A percentile compares a stretch with the other conserved stretches of the same genome.
Conservation (phyloP, 2,329 filamentous ascomycete genomes). For the Aureobasidium sp. region DNA sequence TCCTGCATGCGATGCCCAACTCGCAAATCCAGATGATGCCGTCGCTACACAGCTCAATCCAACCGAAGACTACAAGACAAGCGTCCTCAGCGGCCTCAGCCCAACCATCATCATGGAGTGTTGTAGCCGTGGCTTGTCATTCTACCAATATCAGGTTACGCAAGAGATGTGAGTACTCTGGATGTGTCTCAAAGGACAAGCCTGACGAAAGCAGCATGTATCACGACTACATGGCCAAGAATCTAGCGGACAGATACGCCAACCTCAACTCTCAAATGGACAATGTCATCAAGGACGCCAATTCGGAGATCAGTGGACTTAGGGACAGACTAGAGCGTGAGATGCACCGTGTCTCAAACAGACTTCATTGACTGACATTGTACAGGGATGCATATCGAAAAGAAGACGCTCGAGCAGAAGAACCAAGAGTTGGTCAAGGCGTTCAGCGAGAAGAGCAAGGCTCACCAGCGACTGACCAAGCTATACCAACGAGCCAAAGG, state of each 20-base stretch:
- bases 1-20: slow-evolving; percentile 63
- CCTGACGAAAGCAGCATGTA: slow-evolving; percentile 48
- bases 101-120: slow-evolving; percentile 82
- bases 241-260: slow-evolving; percentile 62
- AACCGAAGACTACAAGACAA: slow-evolving; percentile 83
- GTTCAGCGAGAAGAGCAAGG: slow-evolving; percentile 62
- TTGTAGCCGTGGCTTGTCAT: slow-evolving; percentile 66
- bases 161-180: slow-evolving; percentile 61
- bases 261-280: slow-evolving; percentile 59
- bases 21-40: slow-evolving; percentile 67
- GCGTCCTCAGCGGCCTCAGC: slow-evolving; percentile 70
- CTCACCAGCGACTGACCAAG: slow-evolving; percentile 58
- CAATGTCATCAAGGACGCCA: slow-evolving; percentile 65
- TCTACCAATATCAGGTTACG: slow-evolving; percentile 79
- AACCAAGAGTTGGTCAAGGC: slow-evolving; percentile 61
- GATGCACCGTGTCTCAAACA: slow-evolving; percentile 17
- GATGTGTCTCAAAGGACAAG: not conserved
- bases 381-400: slow-evolving; percentile 50
- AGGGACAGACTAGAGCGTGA: slow-evolving; percentile 56
- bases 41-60: slow-evolving; percentile 64
- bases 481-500: slow-evolving; percentile 12
- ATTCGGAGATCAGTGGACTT: slow-evolving; percentile 58
- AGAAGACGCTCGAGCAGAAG: slow-evolving; percentile 56
- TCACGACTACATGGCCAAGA: slow-evolving; percentile 65
- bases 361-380: slow-evolving; percentile 3